Conservation (phyloP, 2,329 filamentous ascomycete species). For the Arthrobotrys musiformis region DNA sequence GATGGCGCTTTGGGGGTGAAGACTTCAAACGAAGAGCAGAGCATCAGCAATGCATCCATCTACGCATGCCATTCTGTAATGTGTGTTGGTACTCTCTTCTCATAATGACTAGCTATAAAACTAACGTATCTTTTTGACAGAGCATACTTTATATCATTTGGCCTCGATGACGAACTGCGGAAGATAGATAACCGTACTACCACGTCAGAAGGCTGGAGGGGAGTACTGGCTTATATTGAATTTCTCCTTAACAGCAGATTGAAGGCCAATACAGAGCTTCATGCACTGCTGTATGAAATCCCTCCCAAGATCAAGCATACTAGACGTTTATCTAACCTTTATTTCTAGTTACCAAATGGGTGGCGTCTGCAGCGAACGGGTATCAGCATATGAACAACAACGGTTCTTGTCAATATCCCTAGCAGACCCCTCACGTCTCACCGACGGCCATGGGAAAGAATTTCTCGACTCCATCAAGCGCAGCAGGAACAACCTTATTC, state of each 20-base stretch:
- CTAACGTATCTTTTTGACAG: conserved; percentile 6
- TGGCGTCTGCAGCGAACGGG: conserved; percentile 45
- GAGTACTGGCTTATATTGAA: conserved; percentile 44
- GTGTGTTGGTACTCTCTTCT: neutral
- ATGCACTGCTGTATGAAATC: conserved; percentile 43
- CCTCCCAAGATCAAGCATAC: neutral
- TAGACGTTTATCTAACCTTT: conserved; percentile 2
- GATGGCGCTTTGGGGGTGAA: conserved; percentile 49
- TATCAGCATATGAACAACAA: conserved; percentile 45
- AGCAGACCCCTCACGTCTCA: conserved; percentile 12
- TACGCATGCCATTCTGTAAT: conserved; percentile 54
- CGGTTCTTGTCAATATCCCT: conserved; percentile 41
- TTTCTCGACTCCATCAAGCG: conserved; percentile 40
- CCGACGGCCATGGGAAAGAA: conserved; percentile 21
- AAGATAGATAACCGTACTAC: conserved; percentile 41
- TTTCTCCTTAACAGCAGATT: conserved; percentile 44
- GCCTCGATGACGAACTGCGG: conserved; percentile 46
- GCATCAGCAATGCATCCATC: conserved; percentile 36
- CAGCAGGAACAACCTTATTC: conserved; percentile 42
- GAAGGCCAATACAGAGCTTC: conserved; percentile 42
- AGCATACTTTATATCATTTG: conserved; percentile 50
- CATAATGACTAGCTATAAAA: no score
- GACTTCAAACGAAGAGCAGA: conserved; percentile 32
- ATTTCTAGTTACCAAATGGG: conserved; percentile 51
- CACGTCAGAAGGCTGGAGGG: conserved; percentile 47